phyloP scores from a whole-genome alignment of 768 basidiomycete species.

The Lanmaoa rubissima region DNA sequence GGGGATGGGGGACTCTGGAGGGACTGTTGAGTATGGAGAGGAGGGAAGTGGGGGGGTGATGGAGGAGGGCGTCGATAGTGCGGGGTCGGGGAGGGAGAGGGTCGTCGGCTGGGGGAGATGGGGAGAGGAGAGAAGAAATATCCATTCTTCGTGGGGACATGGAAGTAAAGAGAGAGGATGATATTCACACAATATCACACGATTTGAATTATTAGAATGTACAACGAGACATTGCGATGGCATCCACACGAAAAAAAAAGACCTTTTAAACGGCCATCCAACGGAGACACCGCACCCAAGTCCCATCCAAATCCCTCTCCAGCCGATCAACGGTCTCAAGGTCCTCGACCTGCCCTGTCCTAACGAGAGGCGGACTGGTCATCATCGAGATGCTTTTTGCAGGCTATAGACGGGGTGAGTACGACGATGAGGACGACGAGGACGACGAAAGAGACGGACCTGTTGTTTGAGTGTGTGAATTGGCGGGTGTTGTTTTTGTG shows the following conservation, averaged over 20 bases:
- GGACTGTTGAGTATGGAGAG: slow-evolving; percentile 21
- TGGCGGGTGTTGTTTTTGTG: slow-evolving; percentile 23
- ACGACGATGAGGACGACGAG: neutral
- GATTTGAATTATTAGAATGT: slow-evolving; percentile 38
- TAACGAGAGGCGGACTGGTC: slow-evolving; percentile 60
- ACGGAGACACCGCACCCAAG: slow-evolving; percentile 80
- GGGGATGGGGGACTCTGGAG: neutral
- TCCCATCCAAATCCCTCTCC: slow-evolving; percentile 74
- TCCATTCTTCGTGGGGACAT: slow-evolving; percentile 72
- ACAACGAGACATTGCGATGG: slow-evolving; percentile 91
- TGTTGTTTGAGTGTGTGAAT: slow-evolving; percentile 36
- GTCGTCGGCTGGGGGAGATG: neutral
- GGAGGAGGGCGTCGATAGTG: slow-evolving; percentile 21
- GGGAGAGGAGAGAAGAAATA: slow-evolving; percentile 64
- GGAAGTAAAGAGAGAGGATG: neutral
- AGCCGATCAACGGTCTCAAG: slow-evolving; percentile 85
- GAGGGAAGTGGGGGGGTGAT: slow-evolving; percentile 20
- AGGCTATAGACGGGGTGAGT: slow-evolving; percentile 41
- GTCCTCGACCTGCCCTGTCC: slow-evolving; percentile 81
- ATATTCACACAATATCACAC: neutral
- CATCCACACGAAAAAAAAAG: slow-evolving; percentile 52
- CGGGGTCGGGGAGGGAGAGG: slow-evolving; percentile 1
- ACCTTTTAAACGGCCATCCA: slow-evolving; percentile 61
- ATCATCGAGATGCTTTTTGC: slow-evolving; percentile 88
- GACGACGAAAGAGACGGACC: slow-evolving; percentile 34